These are phyloP conservation scores for Trichopus zeylanicus DNA, from an alignment of 116 monocot species.

Conservation along the genomic window DNA sequence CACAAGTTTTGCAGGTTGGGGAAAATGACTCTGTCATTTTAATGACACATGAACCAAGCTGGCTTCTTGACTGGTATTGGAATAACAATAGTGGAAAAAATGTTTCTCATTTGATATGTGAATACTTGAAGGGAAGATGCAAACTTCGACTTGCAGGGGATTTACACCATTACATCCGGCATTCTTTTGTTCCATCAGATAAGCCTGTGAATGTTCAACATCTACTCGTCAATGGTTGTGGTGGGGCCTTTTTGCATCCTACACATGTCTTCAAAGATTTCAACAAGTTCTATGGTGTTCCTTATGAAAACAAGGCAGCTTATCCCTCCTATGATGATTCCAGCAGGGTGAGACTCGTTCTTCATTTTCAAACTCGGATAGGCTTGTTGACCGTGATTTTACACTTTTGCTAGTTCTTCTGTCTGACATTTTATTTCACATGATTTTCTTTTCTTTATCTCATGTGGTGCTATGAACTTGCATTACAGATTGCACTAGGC, in stretches of 20 bases:
- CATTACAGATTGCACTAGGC: constrained; percentile 81
- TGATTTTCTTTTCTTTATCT: neutral
- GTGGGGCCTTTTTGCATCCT: constrained; percentile 95
- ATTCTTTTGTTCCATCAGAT: constrained; percentile 56
- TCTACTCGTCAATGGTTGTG: constrained; percentile 97
- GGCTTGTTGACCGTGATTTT: neutral
- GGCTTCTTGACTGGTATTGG: constrained; percentile 99
- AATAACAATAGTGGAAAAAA: constrained; percentile 64
- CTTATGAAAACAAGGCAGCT: constrained; percentile 67
- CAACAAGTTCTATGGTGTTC: constrained; percentile 56
- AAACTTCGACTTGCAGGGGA: constrained; percentile 96
- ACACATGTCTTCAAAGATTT: constrained; percentile 92
- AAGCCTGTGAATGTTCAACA: constrained; percentile 61
- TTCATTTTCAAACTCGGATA: too few relatives aligned
- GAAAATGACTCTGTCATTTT: constrained; percentile 82
- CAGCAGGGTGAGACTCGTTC: constrained; percentile 70
- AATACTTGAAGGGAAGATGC: constrained; percentile 83
- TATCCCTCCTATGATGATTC: constrained; percentile 97
- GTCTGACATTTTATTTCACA: neutral
- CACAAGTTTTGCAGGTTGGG: constrained; percentile 58
- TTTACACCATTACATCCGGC: constrained; percentile 97
- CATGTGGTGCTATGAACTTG: neutral
- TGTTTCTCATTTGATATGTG: constrained; percentile 79
- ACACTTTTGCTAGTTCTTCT: neutral
- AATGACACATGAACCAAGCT: constrained; percentile 96